These are phyloP conservation scores for Aspergillus flavus DNA, from an alignment of 2,329 filamentous ascomycete genomes.

Conservation along the genomic window DNA sequence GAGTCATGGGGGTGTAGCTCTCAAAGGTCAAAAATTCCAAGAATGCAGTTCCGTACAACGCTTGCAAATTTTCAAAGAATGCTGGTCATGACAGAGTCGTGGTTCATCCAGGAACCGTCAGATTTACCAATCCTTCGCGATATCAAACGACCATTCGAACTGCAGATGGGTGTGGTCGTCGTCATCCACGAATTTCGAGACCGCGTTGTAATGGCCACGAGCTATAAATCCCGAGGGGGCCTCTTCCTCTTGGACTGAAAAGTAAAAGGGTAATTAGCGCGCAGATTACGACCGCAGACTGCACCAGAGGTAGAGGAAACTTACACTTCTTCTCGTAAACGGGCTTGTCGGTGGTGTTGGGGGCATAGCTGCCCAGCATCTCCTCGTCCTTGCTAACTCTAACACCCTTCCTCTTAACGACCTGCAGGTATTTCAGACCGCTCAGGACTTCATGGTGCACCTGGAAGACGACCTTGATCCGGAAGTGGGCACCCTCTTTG, in stretches of 20 bases:
- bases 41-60: conserved; percentile 29
- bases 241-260: conserved; percentile 81
- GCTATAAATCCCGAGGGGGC: conserved; percentile 88
- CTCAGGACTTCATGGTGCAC: conserved; percentile 96
- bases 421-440: conserved; percentile 93
- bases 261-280: not conserved
- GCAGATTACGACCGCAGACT: not conserved
- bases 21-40: conserved; percentile 8
- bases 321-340: conserved; percentile 90
- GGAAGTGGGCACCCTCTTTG: conserved; percentile 92
- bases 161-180: conserved; percentile 86
- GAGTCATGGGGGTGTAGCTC: not conserved
- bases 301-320: conserved; percentile 32
- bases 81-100: conserved; percentile 21
- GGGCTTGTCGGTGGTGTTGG: conserved; percentile 85
- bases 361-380: conserved; percentile 97
- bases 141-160: conserved; percentile 97
- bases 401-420: conserved; percentile 87
- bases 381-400: conserved; percentile 90
- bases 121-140: conserved; percentile 84
- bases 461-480: conserved; percentile 91
- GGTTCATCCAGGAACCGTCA: conserved; percentile 14
- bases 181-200: conserved; percentile 91
- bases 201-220: conserved; percentile 85
- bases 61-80: conserved; percentile 31